phyloP scores from a whole-genome alignment of 164 flowering plant genomes.

The Magnolia officinalis region DNA sequence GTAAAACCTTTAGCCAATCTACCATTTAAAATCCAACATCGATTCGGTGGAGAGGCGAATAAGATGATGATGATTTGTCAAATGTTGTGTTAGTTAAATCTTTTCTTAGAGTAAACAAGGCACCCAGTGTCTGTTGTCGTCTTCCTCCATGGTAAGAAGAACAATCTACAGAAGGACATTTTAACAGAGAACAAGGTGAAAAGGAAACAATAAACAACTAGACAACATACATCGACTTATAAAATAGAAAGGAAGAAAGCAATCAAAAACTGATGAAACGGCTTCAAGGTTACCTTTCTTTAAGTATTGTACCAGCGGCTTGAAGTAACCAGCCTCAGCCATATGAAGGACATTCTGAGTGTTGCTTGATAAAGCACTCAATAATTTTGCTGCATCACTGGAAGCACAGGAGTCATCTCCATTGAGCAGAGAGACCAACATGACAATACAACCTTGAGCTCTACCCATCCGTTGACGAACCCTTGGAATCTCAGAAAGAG shows the following conservation, averaged over 20 bases:
- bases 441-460: conserved; percentile 76
- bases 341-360: conserved; percentile 85
- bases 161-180: no score
- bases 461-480: conserved; percentile 64
- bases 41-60: no score
- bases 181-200: background rate
- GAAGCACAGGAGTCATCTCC: conserved; percentile 65
- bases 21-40: no score
- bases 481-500: conserved; percentile 42
- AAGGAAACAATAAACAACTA: background rate
- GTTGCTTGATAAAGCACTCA: conserved; percentile 57
- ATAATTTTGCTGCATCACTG: conserved; percentile 46
- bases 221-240: background rate
- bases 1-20: no score
- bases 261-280: background rate
- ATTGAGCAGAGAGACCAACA: conserved; percentile 70
- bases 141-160: no score
- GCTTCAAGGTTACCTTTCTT: conserved; percentile 47
- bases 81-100: no score
- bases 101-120: no score
- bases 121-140: no score
- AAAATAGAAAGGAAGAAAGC: background rate
- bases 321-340: conserved; percentile 91
- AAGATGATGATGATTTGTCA: no score
- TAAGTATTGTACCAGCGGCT: conserved; percentile 63